A percentile compares a stretch with the other conserved stretches of the same genome.
phyloP scores from a whole-genome alignment of 2,329 filamentous ascomycete genomes.

The Fusarium pseudoanthophilum region DNA sequence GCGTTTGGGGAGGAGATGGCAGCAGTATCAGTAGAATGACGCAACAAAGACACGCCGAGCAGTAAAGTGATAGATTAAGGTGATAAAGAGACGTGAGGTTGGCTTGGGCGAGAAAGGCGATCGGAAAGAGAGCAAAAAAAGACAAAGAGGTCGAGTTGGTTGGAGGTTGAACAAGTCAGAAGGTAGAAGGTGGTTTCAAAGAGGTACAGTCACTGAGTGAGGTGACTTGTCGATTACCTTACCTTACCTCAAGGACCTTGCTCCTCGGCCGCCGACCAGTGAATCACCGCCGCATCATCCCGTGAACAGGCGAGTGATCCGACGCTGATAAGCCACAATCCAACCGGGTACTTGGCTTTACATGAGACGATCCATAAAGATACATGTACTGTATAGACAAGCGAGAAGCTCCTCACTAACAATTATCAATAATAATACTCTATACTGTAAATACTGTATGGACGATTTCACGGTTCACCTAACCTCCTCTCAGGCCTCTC shows the following conservation, averaged over 20 bases:
- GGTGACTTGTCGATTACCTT: slow-evolving; percentile 39
- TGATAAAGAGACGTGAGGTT: slow-evolving; percentile 7
- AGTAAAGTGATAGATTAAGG: slow-evolving; percentile 2
- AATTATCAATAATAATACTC: neutral
- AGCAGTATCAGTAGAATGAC: slow-evolving; percentile 29
- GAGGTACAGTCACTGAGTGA: slow-evolving; percentile 36
- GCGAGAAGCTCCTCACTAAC: neutral
- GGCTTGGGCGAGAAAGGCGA: neutral
- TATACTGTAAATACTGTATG: slow-evolving; percentile 3
- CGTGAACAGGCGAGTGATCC: slow-evolving; percentile 43
- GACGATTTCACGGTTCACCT: neutral
- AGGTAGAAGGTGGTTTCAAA: slow-evolving; percentile 33
- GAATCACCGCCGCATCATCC: slow-evolving; percentile 49
- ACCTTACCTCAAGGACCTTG: neutral
- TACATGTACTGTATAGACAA: slow-evolving; percentile 14
- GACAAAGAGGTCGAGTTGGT: slow-evolving; percentile 13
- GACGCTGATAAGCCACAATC: slow-evolving; percentile 45
- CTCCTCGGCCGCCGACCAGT: slow-evolving; percentile 40
- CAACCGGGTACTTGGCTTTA: slow-evolving; percentile 29
- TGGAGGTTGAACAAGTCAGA: slow-evolving; percentile 32
- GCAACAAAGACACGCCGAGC: slow-evolving; percentile 33
- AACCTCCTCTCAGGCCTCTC: neutral
- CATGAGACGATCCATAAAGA: slow-evolving; percentile 6
- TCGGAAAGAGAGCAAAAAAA: slow-evolving; percentile 4
- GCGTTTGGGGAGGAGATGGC: slow-evolving; percentile 5